Conservation (phyloP, 2,329 filamentous ascomycete species). For the Fusarium sambucinum region DNA sequence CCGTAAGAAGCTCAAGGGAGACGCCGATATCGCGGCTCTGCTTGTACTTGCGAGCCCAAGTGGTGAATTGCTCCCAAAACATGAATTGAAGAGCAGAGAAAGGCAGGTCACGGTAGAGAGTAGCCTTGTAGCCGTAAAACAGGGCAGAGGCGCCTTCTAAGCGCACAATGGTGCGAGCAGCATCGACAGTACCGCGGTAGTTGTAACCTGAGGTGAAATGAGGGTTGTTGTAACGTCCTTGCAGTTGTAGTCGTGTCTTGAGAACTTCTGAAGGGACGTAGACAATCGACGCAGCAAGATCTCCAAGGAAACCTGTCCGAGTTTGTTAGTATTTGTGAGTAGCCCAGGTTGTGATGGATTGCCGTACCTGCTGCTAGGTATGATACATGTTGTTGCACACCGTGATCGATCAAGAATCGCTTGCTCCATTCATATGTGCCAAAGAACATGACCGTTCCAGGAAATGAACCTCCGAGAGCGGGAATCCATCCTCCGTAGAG, state of each 20-base stretch:
- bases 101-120: slow-evolving; percentile 91
- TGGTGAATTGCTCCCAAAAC: slow-evolving; percentile 95
- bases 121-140: slow-evolving; percentile 98
- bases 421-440: slow-evolving; percentile 97
- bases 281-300: slow-evolving; percentile 89
- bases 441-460: slow-evolving; percentile 94
- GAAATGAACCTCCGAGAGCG: slow-evolving; percentile 91
- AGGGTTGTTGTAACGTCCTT: slow-evolving; percentile 95
- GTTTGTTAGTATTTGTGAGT: slow-evolving; percentile 6
- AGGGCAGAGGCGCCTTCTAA: slow-evolving; percentile 86
- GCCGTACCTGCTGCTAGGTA: slow-evolving; percentile 83
- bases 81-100: slow-evolving; percentile 98
- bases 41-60: slow-evolving; percentile 81
- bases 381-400: slow-evolving; percentile 83
- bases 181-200: slow-evolving; percentile 87
- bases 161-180: slow-evolving; percentile 84
- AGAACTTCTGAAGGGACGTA: slow-evolving; percentile 98
- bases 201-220: slow-evolving; percentile 96
- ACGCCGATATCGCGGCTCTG: slow-evolving; percentile 87
- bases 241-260: slow-evolving; percentile 95
- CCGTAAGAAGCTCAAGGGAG: slow-evolving; percentile 86
- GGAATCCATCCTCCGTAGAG: slow-evolving; percentile 95
- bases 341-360: background rate
- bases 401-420: slow-evolving; percentile 84
- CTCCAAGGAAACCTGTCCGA: slow-evolving; percentile 83